A percentile compares a stretch with the other conserved stretches of the same genome.
Evolutionary conservation across 2,329 filamentous ascomycete species (phyloP).

Genomic region (Xylaria sp.): DNA sequence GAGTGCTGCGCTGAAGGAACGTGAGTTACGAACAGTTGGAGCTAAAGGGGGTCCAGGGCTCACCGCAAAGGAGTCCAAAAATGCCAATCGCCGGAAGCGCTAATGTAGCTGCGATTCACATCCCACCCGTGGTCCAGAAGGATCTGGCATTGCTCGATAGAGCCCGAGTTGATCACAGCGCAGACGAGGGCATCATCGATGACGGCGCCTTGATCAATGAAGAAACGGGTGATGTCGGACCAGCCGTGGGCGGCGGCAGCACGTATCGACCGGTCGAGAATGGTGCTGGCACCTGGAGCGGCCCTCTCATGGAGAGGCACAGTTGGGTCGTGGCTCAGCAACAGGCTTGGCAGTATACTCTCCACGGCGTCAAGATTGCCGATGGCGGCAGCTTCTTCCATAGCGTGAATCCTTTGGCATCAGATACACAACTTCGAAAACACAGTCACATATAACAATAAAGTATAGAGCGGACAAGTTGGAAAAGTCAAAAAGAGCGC

Average conservation of each 20-base stretch:
- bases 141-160: slow-evolving; percentile 41
- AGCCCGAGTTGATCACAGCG: slow-evolving; percentile 41
- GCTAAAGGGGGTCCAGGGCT: slow-evolving; percentile 12
- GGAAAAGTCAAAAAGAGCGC: slow-evolving; percentile 27
- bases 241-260: slow-evolving; percentile 38
- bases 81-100: slow-evolving; percentile 40
- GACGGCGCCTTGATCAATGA: slow-evolving; percentile 39
- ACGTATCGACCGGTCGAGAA: slow-evolving; percentile 42
- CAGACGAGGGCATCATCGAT: slow-evolving; percentile 42
- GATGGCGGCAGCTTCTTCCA: slow-evolving; percentile 44
- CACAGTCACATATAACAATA: slow-evolving; percentile 32
- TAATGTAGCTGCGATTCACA: slow-evolving; percentile 44
- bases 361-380: slow-evolving; percentile 43
- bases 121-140: slow-evolving; percentile 40
- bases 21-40: slow-evolving; percentile 26
- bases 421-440: slow-evolving; percentile 31
- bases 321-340: slow-evolving; percentile 38
- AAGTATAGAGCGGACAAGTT: slow-evolving; percentile 9
- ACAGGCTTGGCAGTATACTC: slow-evolving; percentile 40
- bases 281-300: slow-evolving; percentile 39
- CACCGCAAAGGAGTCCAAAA: slow-evolving; percentile 43
- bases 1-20: slow-evolving; percentile 37
- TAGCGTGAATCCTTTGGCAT: slow-evolving; percentile 42
- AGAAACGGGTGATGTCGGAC: slow-evolving; percentile 41
- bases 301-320: slow-evolving; percentile 41